Percentiles rank a stretch among this genome's conserved stretches.
These are phyloP conservation scores for Escallonia rubra DNA, from an alignment of 129 eudicot species.

Conservation along the genomic window DNA sequence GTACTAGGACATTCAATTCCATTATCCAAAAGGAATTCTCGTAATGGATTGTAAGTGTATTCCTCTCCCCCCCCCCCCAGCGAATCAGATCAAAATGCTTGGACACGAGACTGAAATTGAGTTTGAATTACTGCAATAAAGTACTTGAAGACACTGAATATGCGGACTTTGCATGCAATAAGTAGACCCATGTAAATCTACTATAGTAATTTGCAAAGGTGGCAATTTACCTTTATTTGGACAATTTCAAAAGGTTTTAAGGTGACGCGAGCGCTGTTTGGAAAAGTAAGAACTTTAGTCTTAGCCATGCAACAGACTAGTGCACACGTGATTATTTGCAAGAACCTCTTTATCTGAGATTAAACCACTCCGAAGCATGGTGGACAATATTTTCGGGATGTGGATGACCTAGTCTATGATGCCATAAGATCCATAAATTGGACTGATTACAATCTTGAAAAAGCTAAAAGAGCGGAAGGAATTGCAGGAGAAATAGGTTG, in stretches of 20 bases:
- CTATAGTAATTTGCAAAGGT: background rate
- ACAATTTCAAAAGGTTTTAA: background rate
- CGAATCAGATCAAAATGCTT: too few relatives aligned
- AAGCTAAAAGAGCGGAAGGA: background rate
- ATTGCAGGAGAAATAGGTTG: background rate
- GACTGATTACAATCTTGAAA: too few relatives aligned
- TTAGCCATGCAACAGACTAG: background rate
- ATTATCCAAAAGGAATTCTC: too few relatives aligned
- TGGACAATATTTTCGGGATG: background rate
- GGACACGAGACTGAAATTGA: background rate
- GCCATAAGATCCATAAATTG: too few relatives aligned
- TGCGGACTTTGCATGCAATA: background rate
- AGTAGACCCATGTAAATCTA: background rate
- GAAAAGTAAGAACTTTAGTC: background rate
- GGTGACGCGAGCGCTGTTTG: background rate
- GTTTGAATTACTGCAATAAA: background rate
- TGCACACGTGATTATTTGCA: background rate
- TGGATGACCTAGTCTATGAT: background rate
- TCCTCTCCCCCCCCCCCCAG: background rate
- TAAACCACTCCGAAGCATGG: background rate
- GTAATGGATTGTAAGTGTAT: background rate
- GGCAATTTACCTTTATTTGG: background rate
- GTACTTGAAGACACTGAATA: background rate
- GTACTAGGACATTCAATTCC: background rate
- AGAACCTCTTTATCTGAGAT: background rate